Percentiles rank a stretch among this genome's conserved stretches.
Evolutionary conservation across 345 rosid species (phyloP).

Genomic region (Populus deltoides): DNA sequence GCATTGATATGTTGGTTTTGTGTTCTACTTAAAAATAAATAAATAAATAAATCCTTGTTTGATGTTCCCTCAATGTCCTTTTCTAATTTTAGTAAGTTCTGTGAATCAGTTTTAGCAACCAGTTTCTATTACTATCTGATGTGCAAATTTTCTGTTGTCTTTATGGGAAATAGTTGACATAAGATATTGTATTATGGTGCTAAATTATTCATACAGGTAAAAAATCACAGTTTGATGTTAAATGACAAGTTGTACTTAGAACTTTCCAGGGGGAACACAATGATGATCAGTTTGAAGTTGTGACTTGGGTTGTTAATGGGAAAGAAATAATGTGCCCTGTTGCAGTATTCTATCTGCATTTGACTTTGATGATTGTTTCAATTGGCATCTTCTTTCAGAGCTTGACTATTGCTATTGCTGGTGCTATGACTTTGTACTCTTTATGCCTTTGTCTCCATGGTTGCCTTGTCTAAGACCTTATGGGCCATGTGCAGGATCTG

Average conservation of each 20-base stretch:
- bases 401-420: not conserved
- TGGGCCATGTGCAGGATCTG: conserved; percentile 46
- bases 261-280: not conserved
- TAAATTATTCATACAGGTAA: no score
- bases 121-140: not conserved
- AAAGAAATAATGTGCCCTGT: not conserved
- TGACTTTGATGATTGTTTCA: not conserved
- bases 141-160: not conserved
- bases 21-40: not conserved
- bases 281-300: not conserved
- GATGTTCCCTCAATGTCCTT: not conserved
- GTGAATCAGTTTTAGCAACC: not conserved
- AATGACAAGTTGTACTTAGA: not conserved
- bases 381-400: not conserved
- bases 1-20: not conserved
- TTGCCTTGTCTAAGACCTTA: not conserved
- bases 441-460: not conserved
- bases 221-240: not conserved
- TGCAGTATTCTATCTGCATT: not conserved
- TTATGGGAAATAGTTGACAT: not conserved
- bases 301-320: not conserved
- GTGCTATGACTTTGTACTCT: not conserved
- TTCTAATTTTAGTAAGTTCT: not conserved
- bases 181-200: no score
- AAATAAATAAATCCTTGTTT: no score